phyloP scores from a whole-genome alignment of 345 rosid species.

The Lumnitzera racemosa region DNA sequence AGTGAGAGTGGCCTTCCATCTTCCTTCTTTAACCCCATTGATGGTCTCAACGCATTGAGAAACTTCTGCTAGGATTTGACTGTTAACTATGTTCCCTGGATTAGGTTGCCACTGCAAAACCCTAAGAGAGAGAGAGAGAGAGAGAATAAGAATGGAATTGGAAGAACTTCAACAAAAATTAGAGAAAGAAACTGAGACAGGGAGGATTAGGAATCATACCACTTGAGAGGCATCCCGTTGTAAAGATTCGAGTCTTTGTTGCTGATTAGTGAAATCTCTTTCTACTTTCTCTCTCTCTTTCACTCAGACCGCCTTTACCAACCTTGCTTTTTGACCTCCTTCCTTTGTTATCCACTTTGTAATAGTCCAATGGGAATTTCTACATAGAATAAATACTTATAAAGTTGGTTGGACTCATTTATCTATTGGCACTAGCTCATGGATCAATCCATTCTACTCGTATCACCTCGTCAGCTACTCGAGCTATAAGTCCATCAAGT shows the following conservation, averaged over 20 bases:
- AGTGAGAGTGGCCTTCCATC: constrained; percentile 83
- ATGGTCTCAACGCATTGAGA: constrained; percentile 79
- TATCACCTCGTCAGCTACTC: too few species aligned
- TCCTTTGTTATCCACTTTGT: not conserved
- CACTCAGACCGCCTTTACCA: too few species aligned
- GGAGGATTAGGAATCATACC: constrained; percentile 18
- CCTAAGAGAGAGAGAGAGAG: constrained; percentile 31
- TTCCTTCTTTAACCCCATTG: constrained; percentile 79
- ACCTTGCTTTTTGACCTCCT: not conserved
- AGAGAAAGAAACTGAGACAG: not conserved
- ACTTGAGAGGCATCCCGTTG: constrained; percentile 37
- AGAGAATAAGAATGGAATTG: not conserved
- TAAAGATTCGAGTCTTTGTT: too few species aligned
- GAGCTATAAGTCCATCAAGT: too few species aligned
- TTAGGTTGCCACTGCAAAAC: constrained; percentile 93
- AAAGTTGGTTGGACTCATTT: too few species aligned
- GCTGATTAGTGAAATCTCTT: not conserved
- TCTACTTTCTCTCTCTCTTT: not conserved
- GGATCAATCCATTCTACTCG: not conserved
- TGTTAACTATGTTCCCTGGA: constrained; percentile 72
- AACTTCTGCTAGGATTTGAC: constrained; percentile 77
- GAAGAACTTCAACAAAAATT: not conserved
- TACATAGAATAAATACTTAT: too few species aligned
- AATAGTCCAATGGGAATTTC: too few species aligned
- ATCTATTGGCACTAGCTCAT: not conserved